Percentiles rank a stretch among this genome's conserved stretches.
phyloP scores from a whole-genome alignment of 768 basidiomycete species.

The Harrya chromipes region DNA sequence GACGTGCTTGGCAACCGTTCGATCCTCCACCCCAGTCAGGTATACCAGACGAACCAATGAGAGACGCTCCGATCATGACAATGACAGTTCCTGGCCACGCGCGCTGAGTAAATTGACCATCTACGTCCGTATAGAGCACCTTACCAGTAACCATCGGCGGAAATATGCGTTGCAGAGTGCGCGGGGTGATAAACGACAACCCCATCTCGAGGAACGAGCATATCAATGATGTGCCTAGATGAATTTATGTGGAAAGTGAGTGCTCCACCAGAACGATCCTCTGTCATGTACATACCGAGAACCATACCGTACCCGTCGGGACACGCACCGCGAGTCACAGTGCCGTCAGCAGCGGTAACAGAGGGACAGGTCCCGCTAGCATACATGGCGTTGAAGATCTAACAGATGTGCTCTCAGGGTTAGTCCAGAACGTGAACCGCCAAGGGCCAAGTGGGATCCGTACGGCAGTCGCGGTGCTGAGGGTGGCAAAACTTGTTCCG shows the following conservation, averaged over 20 bases:
- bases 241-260: neutral
- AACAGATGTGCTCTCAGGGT: neutral
- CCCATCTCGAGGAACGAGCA: conserved; percentile 81
- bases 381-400: conserved; percentile 80
- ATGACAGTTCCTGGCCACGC: conserved; percentile 61
- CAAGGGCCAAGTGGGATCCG: conserved; percentile 15
- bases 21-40: conserved; percentile 85
- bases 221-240: conserved; percentile 66
- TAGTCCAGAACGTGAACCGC: neutral
- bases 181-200: conserved; percentile 69
- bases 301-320: conserved; percentile 81
- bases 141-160: conserved; percentile 77
- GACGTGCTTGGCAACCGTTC: conserved; percentile 63
- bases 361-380: conserved; percentile 73
- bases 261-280: neutral
- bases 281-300: conserved; percentile 44
- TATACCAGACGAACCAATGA: conserved; percentile 72
- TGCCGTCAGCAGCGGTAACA: conserved; percentile 54
- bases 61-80: conserved; percentile 73
- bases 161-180: conserved; percentile 62
- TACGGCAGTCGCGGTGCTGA: conserved; percentile 70
- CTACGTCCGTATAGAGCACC: neutral
- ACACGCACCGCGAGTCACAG: conserved; percentile 55
- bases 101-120: neutral
- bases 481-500: conserved; percentile 76